Conservation (phyloP, 306 rosid genomes). For the Trifolium fragiferum region DNA sequence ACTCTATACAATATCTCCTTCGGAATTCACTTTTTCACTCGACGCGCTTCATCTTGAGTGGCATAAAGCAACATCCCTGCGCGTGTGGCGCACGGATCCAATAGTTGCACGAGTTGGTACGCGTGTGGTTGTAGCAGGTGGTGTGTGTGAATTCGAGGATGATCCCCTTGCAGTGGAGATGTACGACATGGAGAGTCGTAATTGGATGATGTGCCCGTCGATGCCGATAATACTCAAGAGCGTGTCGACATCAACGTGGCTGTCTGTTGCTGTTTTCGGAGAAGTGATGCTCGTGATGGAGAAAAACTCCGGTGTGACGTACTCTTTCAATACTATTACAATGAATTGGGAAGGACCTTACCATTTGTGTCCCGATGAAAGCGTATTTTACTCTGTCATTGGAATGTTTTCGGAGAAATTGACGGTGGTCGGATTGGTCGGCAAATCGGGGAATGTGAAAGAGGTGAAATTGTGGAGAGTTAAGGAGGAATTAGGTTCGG, state of each 20-base stretch:
- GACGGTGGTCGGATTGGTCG: slow-evolving; percentile 60
- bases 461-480: slow-evolving; percentile 62
- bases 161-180: slow-evolving; percentile 71
- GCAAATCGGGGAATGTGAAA: slow-evolving; percentile 45
- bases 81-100: slow-evolving; percentile 68
- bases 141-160: slow-evolving; percentile 64
- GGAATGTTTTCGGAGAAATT: slow-evolving; percentile 44
- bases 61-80: slow-evolving; percentile 52
- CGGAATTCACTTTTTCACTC: slow-evolving; percentile 58
- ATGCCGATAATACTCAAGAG: slow-evolving; percentile 61
- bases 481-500: slow-evolving; percentile 46
- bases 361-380: slow-evolving; percentile 45
- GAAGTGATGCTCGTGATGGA: slow-evolving; percentile 55
- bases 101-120: slow-evolving; percentile 55
- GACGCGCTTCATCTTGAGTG: slow-evolving; percentile 67
- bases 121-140: slow-evolving; percentile 54
- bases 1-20: slow-evolving; percentile 63
- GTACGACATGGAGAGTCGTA: slow-evolving; percentile 42
- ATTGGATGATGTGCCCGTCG: slow-evolving; percentile 57
- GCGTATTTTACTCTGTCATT: slow-evolving; percentile 36
- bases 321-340: slow-evolving; percentile 50
- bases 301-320: slow-evolving; percentile 55
- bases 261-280: slow-evolving; percentile 55
- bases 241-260: slow-evolving; percentile 62
- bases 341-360: slow-evolving; percentile 70